Evolutionary conservation across 306 rosid genomes (phyloP), one percentile per base, ranked within the genome.

Genomic region (Luffa acutangula): DNA sequence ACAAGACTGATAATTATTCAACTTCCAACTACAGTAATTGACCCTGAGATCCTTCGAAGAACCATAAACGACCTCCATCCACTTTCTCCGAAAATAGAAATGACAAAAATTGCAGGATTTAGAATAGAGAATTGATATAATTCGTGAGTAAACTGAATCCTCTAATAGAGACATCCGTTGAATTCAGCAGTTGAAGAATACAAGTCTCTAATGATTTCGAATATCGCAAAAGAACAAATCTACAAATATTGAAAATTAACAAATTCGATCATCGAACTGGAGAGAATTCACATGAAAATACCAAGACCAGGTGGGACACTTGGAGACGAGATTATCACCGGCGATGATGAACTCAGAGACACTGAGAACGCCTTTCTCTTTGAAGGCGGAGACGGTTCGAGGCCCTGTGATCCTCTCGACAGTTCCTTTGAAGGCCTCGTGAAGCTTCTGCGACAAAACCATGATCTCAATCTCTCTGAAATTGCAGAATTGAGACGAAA

Each of bases 271-370:
- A 78, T 21, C 15, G 18, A 18, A 51, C 33, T 57, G 1, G n/a
- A 60, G 41, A 36, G 15, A 14, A 33, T 33, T 14, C 42, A 64
- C 7, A n/a, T 6, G 78, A 36, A 81, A 80, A 56, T 88, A 95
- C 99, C 99, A 95, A 17, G 99, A 95, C 99, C 99, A 95, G 73
- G 99, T 95, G 78, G 97, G 99, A 86, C 99, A 95, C 83, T 95
- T 95, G 84, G 99, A 89, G 41, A 95, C 99, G 87, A 93, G 99
- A 80, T 90, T 95, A 69, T 95, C 99, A 67, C 99, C 99, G 75
- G 99, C 96, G 74, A 76, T 53, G 70, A 95, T 46, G 85, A 93
- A 95, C 84, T 95, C 99, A 84, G 89, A 86, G 86, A 95, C 91
- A 79, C 98, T 93, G 78, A 95, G 99, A 84, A 95, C 99, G 10